Conservation (phyloP, 2,329 filamentous ascomycete genomes). For the Ascochyta koolunga region DNA sequence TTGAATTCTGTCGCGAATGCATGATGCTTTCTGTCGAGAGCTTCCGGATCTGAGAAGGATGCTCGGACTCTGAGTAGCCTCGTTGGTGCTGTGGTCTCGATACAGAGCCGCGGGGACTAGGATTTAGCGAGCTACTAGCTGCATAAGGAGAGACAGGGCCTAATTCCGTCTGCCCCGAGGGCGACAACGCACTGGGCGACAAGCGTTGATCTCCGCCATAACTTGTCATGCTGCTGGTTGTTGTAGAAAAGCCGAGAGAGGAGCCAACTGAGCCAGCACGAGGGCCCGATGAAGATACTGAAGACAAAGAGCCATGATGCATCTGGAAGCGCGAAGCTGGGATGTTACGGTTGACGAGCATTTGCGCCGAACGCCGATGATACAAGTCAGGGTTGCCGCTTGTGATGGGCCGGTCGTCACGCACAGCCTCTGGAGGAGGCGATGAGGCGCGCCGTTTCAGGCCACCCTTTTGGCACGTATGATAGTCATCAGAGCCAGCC, state of each 20-base stretch:
- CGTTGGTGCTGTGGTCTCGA: constrained; percentile 50
- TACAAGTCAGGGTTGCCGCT: constrained; percentile 56
- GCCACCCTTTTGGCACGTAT: constrained; percentile 56
- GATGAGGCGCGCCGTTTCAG: constrained; percentile 70
- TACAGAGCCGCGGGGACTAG: constrained; percentile 50
- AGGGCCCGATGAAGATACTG: constrained; percentile 65
- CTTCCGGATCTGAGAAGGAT: constrained; percentile 50
- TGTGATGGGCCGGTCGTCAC: constrained; percentile 54
- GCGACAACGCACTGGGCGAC: constrained; percentile 66
- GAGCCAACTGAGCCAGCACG: constrained; percentile 69
- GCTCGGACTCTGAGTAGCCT: constrained; percentile 50
- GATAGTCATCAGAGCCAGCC: constrained; percentile 52
- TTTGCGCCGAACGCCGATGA: constrained; percentile 62
- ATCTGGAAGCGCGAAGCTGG: constrained; percentile 61
- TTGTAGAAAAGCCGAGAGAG: constrained; percentile 62
- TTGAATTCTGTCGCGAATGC: constrained; percentile 57
- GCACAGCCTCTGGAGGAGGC: constrained; percentile 62
- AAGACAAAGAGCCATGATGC: constrained; percentile 67
- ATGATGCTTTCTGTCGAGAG: constrained; percentile 53
- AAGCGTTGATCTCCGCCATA: constrained; percentile 66
- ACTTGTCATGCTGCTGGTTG: constrained; percentile 69
- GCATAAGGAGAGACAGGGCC: constrained; percentile 62
- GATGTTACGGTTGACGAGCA: constrained; percentile 61
- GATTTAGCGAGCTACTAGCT: constrained; percentile 54
- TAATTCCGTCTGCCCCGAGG: constrained; percentile 61